Evolutionary conservation across 106 monocot species (phyloP).

Genomic region (Ottelia alismoides): DNA sequence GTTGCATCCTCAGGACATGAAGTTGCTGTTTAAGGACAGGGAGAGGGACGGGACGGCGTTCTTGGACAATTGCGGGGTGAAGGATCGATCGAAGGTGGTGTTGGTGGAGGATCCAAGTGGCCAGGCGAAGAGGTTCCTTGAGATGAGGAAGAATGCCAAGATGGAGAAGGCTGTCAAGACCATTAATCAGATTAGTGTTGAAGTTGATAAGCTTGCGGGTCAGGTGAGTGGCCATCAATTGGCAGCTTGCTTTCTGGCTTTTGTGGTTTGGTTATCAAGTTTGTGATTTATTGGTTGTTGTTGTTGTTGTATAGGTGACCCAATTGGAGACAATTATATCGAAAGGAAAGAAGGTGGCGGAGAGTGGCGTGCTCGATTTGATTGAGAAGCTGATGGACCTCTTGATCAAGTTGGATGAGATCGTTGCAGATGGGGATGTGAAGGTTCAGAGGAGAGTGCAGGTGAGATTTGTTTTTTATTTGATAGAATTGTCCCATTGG

Average conservation of each 20-base stretch:
- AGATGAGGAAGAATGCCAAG: slow-evolving; percentile 48
- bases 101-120: slow-evolving; percentile 48
- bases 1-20: slow-evolving; percentile 53
- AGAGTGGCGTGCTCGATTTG: too few species aligned
- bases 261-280: too few species aligned
- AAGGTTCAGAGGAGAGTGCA: slow-evolving; percentile 47
- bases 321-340: too few species aligned
- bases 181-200: slow-evolving; percentile 39
- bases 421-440: too few species aligned
- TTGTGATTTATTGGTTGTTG: too few species aligned
- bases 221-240: slow-evolving; percentile 80
- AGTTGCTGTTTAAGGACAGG: slow-evolving; percentile 45
- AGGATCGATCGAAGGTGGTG: slow-evolving; percentile 56
- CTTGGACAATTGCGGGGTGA: slow-evolving; percentile 59
- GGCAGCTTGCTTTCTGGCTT: too few species aligned
- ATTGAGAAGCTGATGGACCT: too few species aligned
- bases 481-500: neutral
- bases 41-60: slow-evolving; percentile 40
- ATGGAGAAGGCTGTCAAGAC: slow-evolving; percentile 36
- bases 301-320: too few species aligned
- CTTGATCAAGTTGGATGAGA: too few species aligned
- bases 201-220: slow-evolving; percentile 65
- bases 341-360: too few species aligned
- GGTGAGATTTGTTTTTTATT: slow-evolving; percentile 18
- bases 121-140: slow-evolving; percentile 46